Evolutionary conservation across 495 filamentous ascomycete genomes (phyloP).

Genomic region (Jackrogersella multiformis): DNA sequence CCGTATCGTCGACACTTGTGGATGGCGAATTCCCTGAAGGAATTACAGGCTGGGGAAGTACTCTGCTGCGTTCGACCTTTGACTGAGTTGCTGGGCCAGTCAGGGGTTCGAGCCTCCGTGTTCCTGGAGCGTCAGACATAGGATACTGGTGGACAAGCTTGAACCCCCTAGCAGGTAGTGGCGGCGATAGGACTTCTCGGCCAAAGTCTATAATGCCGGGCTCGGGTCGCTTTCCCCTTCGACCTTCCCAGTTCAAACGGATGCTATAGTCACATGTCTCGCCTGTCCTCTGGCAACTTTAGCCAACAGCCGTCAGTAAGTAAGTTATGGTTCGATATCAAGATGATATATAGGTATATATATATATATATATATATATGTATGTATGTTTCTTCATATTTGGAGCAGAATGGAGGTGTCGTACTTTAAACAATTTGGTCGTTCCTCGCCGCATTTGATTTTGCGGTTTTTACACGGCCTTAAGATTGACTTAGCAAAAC

Average conservation of each 20-base stretch:
- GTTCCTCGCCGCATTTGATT: constrained; percentile 88
- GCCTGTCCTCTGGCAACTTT: constrained; percentile 72
- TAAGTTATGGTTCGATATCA: too few relatives aligned
- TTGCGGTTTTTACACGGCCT: constrained; percentile 89
- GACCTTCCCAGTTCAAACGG: constrained; percentile 83
- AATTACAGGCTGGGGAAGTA: constrained; percentile 21
- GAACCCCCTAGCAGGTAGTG: constrained; percentile 55
- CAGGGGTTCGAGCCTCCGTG: constrained; percentile 47
- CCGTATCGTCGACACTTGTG: constrained; percentile 21
- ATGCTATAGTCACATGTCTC: constrained; percentile 89
- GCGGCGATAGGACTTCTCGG: constrained; percentile 51
- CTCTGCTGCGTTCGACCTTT: constrained; percentile 29
- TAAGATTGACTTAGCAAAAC: constrained; percentile 16
- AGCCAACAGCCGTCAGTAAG: constrained; percentile 29
- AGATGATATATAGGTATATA: too few relatives aligned
- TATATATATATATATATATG: too few relatives aligned
- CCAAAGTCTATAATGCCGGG: constrained; percentile 43
- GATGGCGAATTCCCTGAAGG: constrained; percentile 31
- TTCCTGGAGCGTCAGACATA: constrained; percentile 50
- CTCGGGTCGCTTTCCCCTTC: constrained; percentile 62
- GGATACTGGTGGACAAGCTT: constrained; percentile 54
- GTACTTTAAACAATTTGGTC: constrained; percentile 75
- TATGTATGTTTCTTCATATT: too few relatives aligned
- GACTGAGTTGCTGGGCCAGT: constrained; percentile 32
- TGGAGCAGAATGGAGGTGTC: constrained; percentile 18